Conservation (phyloP, 768 basidiomycete species). For the Podaxis sp. region DNA sequence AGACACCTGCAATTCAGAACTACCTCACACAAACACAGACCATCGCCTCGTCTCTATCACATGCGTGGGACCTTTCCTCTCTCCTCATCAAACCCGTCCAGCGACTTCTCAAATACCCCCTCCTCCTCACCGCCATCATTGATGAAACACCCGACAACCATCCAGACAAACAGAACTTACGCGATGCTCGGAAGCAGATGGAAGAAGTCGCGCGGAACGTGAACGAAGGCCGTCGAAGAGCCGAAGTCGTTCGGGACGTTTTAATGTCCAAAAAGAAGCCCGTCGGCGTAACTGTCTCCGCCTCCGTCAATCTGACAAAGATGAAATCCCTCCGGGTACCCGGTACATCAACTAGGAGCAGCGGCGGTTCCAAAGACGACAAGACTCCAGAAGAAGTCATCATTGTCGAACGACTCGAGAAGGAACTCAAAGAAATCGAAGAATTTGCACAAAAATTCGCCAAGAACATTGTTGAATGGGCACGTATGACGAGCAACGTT, state of each 20-base stretch:
- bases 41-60: conserved; percentile 66
- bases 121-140: conserved; percentile 74
- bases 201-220: conserved; percentile 73
- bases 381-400: conserved; percentile 31
- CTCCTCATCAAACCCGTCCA: conserved; percentile 98
- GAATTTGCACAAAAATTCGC: conserved; percentile 59
- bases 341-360: conserved; percentile 20
- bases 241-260: conserved; percentile 77
- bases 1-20: conserved; percentile 52
- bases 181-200: conserved; percentile 50
- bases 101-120: conserved; percentile 88
- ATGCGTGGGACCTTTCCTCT: conserved; percentile 91
- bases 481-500: conserved; percentile 42
- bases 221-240: conserved; percentile 72
- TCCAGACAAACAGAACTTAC: conserved; percentile 57
- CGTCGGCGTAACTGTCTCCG: conserved; percentile 40
- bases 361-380: conserved; percentile 21
- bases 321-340: conserved; percentile 47
- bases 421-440: conserved; percentile 52
- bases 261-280: conserved; percentile 42
- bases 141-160: conserved; percentile 70
- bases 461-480: conserved; percentile 62
- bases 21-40: conserved; percentile 67
- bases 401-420: conserved; percentile 50
- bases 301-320: conserved; percentile 53